A percentile compares a stretch with the other conserved stretches of the same genome.
These are phyloP conservation scores for Pezicula neosporulosa DNA, from an alignment of 2,329 filamentous ascomycete genomes.

Conservation along the genomic window DNA sequence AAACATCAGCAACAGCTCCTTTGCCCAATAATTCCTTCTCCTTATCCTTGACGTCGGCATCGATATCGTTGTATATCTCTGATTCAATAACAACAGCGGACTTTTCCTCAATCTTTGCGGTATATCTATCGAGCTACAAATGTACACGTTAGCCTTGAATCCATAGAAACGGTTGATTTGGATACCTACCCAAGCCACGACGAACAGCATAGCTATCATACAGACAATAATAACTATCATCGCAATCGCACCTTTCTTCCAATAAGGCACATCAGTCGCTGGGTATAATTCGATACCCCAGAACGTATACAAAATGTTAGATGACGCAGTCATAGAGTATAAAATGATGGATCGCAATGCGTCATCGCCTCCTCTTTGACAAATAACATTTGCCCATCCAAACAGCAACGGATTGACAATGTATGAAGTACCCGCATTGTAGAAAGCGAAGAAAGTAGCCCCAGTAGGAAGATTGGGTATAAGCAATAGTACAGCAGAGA, in stretches of 20 bases:
- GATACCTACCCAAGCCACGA: background rate
- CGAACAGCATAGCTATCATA: background rate
- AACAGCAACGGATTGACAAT: conserved; percentile 70
- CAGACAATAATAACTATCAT: conserved; percentile 22
- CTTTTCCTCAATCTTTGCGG: background rate
- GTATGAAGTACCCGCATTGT: conserved; percentile 65
- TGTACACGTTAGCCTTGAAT: no score
- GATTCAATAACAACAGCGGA: background rate
- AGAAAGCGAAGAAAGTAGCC: conserved; percentile 62
- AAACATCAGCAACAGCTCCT: no score
- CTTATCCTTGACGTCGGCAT: no score
- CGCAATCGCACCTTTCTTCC: conserved; percentile 33
- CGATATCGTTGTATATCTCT: no score
- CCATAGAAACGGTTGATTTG: background rate
- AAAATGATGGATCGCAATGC: conserved; percentile 36
- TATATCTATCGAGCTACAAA: background rate
- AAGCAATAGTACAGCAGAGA: conserved; percentile 57
- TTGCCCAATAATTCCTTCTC: no score
- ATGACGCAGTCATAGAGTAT: conserved; percentile 36
- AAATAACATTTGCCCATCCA: conserved; percentile 48
- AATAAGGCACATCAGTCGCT: conserved; percentile 39
- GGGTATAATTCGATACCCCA: conserved; percentile 41
- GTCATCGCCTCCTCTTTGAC: conserved; percentile 36
- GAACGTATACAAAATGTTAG: conserved; percentile 38
- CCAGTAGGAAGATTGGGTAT: conserved; percentile 34